Percentiles rank a stretch among this genome's conserved stretches.
Conservation (phyloP, 2,329 filamentous ascomycete genomes). For the Penicillium decumbens region DNA sequence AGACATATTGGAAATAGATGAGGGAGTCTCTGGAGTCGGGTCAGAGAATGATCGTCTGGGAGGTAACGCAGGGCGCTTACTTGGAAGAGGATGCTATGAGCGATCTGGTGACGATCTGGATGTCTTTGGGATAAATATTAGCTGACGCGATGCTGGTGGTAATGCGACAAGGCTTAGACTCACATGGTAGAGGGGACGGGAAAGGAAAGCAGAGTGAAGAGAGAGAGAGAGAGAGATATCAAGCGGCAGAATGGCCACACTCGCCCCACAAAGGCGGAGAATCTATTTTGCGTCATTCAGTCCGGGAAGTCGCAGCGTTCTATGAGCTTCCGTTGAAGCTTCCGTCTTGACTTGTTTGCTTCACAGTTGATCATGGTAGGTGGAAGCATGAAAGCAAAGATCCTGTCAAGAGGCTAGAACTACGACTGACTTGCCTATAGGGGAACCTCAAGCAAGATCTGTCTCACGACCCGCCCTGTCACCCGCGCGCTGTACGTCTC, state of each 20-base stretch:
- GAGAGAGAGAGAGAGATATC: slow-evolving; percentile 26
- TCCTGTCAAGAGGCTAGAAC: background rate
- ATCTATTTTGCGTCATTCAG: slow-evolving; percentile 36
- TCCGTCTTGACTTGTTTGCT: background rate
- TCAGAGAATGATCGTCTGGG: slow-evolving; percentile 2
- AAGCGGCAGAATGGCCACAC: slow-evolving; percentile 25
- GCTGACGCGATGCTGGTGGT: background rate
- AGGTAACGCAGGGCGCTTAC: slow-evolving; percentile 13
- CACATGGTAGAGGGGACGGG: background rate
- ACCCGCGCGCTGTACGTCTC: slow-evolving; percentile 69
- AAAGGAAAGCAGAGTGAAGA: slow-evolving; percentile 7
- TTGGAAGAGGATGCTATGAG: background rate
- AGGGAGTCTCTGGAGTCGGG: background rate
- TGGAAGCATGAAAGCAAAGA: background rate
- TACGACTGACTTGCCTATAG: slow-evolving; percentile 18
- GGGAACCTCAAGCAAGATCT: slow-evolving; percentile 62
- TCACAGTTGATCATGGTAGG: slow-evolving; percentile 9
- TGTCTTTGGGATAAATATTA: background rate
- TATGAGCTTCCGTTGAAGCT: slow-evolving; percentile 7
- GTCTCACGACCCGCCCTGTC: slow-evolving; percentile 71
- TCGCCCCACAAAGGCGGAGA: slow-evolving; percentile 30
- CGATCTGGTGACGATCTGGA: background rate
- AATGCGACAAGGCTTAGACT: background rate
- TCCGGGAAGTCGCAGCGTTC: slow-evolving; percentile 5
- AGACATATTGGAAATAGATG: slow-evolving; percentile 13